Percentiles rank a stretch among this genome's conserved stretches.
These are phyloP conservation scores for Catharanthus roseus DNA, from an alignment of 257 asterid genomes.

Conservation along the genomic window DNA sequence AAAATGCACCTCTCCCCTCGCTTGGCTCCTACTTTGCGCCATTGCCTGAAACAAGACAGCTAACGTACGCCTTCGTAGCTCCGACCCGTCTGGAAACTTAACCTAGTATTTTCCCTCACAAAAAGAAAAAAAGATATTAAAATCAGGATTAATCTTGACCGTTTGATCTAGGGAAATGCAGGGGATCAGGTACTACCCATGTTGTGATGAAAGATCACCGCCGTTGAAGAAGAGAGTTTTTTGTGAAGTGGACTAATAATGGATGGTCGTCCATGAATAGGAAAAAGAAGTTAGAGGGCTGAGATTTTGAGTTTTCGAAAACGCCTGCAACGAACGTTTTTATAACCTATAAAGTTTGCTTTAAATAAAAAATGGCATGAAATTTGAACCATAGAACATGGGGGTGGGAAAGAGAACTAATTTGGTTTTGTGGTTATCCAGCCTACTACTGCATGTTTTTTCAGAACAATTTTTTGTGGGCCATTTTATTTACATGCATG, in stretches of 20 bases:
- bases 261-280: background rate
- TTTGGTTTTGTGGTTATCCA: slow-evolving; percentile 4
- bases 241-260: background rate
- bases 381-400: slow-evolving; percentile 53
- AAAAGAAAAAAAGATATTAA: too few species aligned
- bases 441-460: background rate
- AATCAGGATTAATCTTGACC: too few species aligned
- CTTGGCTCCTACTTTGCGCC: too few species aligned
- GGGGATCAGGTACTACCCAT: too few species aligned
- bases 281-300: background rate
- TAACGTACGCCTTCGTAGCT: too few species aligned
- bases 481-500: background rate
- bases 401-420: too few species aligned
- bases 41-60: slow-evolving; percentile 47
- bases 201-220: too few species aligned
- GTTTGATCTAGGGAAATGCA: too few species aligned
- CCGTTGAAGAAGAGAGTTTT: background rate
- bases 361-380: slow-evolving; percentile 25
- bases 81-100: too few species aligned
- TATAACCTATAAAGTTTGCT: slow-evolving; percentile 28
- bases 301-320: background rate
- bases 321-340: slow-evolving; percentile 3
- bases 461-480: background rate
- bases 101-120: too few species aligned
- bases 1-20: slow-evolving; percentile 39